These are phyloP conservation scores for Pittosporum tobira DNA, from an alignment of 129 eudicot species.

Conservation along the genomic window DNA sequence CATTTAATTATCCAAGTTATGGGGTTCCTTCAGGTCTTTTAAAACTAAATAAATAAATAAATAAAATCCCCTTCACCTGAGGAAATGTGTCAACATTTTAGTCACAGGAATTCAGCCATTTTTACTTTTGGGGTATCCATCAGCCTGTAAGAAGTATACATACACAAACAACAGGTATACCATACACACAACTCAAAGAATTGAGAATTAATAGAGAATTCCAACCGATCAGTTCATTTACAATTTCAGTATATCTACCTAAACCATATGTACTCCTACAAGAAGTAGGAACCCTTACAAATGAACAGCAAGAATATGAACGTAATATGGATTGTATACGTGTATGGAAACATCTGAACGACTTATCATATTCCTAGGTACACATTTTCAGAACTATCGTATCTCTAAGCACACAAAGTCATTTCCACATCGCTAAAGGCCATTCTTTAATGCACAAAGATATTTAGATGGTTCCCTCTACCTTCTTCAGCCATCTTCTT, in stretches of 20 bases:
- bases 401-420: not conserved
- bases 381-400: not conserved
- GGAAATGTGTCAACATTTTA: too few relatives aligned
- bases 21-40: too few relatives aligned
- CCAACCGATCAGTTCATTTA: too few relatives aligned
- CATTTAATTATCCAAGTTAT: too few relatives aligned
- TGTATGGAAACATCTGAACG: not conserved
- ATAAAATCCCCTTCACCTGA: too few relatives aligned
- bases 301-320: not conserved
- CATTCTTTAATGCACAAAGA: constrained; percentile 20
- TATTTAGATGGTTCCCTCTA: constrained; percentile 15
- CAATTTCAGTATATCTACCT: not conserved
- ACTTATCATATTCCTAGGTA: not conserved
- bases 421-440: constrained; percentile 7
- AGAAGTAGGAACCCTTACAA: not conserved
- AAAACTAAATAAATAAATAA: too few relatives aligned
- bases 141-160: too few relatives aligned
- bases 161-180: too few relatives aligned
- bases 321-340: not conserved
- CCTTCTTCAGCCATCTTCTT: constrained; percentile 24
- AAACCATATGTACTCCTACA: not conserved
- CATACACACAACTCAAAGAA: too few relatives aligned
- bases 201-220: too few relatives aligned
- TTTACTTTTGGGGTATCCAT: too few relatives aligned
- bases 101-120: too few relatives aligned